Evolutionary conservation across 768 basidiomycete genomes (phyloP), one percentile per base, ranked within the genome.

Genomic region (Pleurotus cornucopiae): DNA sequence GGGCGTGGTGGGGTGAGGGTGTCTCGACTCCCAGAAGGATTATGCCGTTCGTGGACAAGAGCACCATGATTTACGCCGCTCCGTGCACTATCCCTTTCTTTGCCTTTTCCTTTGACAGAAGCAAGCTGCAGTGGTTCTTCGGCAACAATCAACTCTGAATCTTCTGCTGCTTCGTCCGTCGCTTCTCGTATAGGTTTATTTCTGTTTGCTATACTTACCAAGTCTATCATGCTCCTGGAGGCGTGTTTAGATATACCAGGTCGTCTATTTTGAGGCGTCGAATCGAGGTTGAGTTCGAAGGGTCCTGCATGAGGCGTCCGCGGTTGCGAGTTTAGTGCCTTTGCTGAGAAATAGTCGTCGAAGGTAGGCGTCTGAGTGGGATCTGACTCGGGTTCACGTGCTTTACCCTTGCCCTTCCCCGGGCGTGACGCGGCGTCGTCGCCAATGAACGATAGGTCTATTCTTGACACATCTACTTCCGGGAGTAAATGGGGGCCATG

Each of bases 211-310:
- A 68, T 51, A 49, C 67, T 61, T 61, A 70, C 64, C 26, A 89
- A 68, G 64, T 89, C 79, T 51, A 86, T 66, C 78, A 88, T 79
- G 64, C 88, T 89, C 62, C 70, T 76, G 49, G 87, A 88, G 0
- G 79, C 78, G 39, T 76, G 79, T 53, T 80, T 82, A 63, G 82
- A 82, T 63, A 87, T 75, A 47, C 72, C 71, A 4, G 83, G 80
- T 18, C 71, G 66, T 34, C 60, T 57, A 30, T 38, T 56, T 11
- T 34, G 56, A n/a, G 56, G 37, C 23, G 14, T 47, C 57, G 59
- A 51, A 56, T 26, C 20, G n/a, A 47, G 46, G 25, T 34, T 46
- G 23, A 16, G 37, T 25, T 40, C 41, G 21, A 48, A 47, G 13
- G 57, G 57, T 16, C 60, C 58, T 4, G 39, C 34, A 7, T 30